Percentiles rank a stretch among this genome's conserved stretches.
phyloP scores from a whole-genome alignment of 2,329 filamentous ascomycete species.

The Penicillium digitatum region DNA sequence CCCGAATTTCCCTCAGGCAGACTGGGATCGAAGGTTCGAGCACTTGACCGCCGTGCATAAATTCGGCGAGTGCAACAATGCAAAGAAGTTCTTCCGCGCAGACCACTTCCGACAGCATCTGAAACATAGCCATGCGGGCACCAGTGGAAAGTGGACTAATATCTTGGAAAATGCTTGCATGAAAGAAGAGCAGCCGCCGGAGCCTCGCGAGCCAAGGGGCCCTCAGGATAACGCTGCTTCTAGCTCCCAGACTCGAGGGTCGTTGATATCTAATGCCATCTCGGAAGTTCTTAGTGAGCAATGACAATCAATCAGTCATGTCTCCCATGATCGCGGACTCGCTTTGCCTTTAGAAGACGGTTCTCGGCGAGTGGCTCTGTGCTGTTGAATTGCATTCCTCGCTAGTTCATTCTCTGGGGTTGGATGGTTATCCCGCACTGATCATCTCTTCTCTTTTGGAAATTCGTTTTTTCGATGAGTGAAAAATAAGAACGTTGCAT shows the following conservation, averaged over 20 bases:
- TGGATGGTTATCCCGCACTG: neutral
- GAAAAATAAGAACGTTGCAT: neutral
- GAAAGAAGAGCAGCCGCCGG: slow-evolving; percentile 65
- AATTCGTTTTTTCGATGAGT: neutral
- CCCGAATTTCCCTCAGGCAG: slow-evolving; percentile 64
- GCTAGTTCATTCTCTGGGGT: neutral
- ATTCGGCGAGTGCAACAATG: slow-evolving; percentile 95
- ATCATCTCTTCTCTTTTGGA: neutral
- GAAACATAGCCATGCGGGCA: slow-evolving; percentile 94
- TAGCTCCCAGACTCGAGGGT: slow-evolving; percentile 10
- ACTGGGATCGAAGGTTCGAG: slow-evolving; percentile 82
- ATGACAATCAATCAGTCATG: slow-evolving; percentile 18
- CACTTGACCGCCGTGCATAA: slow-evolving; percentile 92
- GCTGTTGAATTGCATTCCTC: neutral
- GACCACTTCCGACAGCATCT: slow-evolving; percentile 98
- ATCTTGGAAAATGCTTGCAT: slow-evolving; percentile 96
- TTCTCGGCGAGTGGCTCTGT: neutral
- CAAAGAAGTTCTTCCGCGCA: slow-evolving; percentile 95
- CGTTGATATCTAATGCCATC: slow-evolving; percentile 28
- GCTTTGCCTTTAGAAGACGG: neutral
- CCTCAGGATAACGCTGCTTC: slow-evolving; percentile 8
- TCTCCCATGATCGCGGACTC: neutral
- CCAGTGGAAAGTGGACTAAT: slow-evolving; percentile 98
- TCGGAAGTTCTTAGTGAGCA: slow-evolving; percentile 30
- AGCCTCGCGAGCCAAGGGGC: slow-evolving; percentile 21